Conservation (phyloP, 148 eudicot species). For the Fagopyrum tataricum region DNA sequence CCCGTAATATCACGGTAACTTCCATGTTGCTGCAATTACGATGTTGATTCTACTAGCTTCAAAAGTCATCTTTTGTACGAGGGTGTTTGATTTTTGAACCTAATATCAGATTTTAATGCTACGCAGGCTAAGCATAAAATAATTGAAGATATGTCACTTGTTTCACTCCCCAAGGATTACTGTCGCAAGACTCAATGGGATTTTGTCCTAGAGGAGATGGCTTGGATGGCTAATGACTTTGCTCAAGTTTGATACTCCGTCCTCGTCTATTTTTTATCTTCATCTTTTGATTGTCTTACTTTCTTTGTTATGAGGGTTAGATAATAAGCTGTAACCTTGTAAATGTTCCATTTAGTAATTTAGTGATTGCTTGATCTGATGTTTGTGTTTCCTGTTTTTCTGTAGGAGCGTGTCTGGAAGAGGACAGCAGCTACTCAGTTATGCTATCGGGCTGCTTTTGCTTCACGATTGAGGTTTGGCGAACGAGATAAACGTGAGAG, state of each 20-base stretch:
- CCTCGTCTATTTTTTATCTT: slow-evolving; percentile 3
- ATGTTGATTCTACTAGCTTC: not conserved
- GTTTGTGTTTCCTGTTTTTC: not conserved
- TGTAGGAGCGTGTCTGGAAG: slow-evolving; percentile 92
- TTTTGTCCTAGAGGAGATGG: slow-evolving; percentile 90
- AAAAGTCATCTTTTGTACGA: not conserved
- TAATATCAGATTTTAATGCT: slow-evolving; percentile 13
- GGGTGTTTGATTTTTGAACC: slow-evolving; percentile 10
- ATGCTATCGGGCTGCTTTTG: slow-evolving; percentile 46
- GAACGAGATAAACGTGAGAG: slow-evolving; percentile 36
- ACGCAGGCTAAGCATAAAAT: slow-evolving; percentile 75
- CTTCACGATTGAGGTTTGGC: slow-evolving; percentile 46
- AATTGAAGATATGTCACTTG: slow-evolving; percentile 64
- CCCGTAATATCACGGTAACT: slow-evolving; percentile 63
- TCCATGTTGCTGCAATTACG: slow-evolving; percentile 7
- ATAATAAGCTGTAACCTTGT: not conserved
- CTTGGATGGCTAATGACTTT: slow-evolving; percentile 98
- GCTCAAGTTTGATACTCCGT: slow-evolving; percentile 56
- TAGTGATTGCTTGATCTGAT: slow-evolving; percentile 3
- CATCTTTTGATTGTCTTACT: slow-evolving; percentile 7
- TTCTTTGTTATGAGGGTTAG: not conserved
- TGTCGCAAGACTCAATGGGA: slow-evolving; percentile 72
- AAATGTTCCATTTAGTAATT: not conserved
- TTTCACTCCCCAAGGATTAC: slow-evolving; percentile 30
- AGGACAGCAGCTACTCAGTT: slow-evolving; percentile 75